Percentiles rank a stretch among this genome's conserved stretches.
Evolutionary conservation across 176 grass and related monocot species (phyloP).

Genomic region (Alloteropsis semialata): DNA sequence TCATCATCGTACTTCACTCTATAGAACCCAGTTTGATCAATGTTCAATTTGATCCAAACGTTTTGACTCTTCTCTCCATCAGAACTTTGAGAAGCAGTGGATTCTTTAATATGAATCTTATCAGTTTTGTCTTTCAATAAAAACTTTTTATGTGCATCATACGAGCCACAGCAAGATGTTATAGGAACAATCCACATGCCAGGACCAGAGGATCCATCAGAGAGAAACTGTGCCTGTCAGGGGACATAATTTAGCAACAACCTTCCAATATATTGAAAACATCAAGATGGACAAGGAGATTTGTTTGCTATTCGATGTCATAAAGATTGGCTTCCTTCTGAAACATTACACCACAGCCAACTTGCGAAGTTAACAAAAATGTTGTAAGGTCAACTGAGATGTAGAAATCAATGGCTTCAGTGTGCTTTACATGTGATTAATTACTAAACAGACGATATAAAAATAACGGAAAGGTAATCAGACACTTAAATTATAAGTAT

Average conservation of each 20-base stretch:
- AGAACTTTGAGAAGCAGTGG: conserved; percentile 20
- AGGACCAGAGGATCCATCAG: conserved; percentile 66
- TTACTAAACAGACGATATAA: background rate
- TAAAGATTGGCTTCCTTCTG: background rate
- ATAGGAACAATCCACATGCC: conserved; percentile 90
- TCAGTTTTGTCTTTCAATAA: conserved; percentile 66
- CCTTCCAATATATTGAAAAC: background rate
- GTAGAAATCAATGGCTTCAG: background rate
- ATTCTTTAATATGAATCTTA: conserved; percentile 49
- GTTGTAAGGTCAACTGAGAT: background rate
- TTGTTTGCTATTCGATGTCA: background rate
- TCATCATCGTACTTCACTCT: conserved; percentile 92
- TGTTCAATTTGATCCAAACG: conserved; percentile 88
- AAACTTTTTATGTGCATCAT: conserved; percentile 72
- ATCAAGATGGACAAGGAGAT: background rate
- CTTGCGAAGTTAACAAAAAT: background rate
- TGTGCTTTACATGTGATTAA: background rate
- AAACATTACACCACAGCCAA: background rate
- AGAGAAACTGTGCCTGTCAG: conserved; percentile 76
- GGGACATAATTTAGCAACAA: background rate
- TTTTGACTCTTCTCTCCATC: conserved; percentile 23
- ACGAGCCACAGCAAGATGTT: conserved; percentile 73
- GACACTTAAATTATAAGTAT: background rate
- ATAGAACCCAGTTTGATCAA: conserved; percentile 86
- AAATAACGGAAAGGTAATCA: background rate